Evolutionary conservation across 306 rosid genomes (phyloP).

Genomic region (Hippophae gyantsensis): DNA sequence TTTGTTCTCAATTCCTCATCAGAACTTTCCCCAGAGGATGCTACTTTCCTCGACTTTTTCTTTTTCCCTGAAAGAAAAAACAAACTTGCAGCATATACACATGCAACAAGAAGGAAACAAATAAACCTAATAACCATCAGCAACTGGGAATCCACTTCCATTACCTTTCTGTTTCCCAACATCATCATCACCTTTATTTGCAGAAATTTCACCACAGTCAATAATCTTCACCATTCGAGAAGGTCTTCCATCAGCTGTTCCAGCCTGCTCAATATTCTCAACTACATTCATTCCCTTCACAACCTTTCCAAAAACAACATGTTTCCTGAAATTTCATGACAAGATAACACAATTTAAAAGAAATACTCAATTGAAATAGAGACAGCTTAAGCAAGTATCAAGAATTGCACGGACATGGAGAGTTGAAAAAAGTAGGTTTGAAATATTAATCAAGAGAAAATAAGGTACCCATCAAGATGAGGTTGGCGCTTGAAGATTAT

Average conservation of each 20-base stretch:
- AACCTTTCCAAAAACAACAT: slow-evolving; percentile 91
- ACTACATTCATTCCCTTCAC: slow-evolving; percentile 59
- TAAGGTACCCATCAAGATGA: slow-evolving; percentile 81
- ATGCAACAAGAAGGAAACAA: background rate
- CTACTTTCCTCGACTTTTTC: slow-evolving; percentile 40
- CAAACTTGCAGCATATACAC: slow-evolving; percentile 9
- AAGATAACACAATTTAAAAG: background rate
- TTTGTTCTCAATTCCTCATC: slow-evolving; percentile 49
- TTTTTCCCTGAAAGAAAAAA: slow-evolving; percentile 46
- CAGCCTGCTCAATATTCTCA: slow-evolving; percentile 72
- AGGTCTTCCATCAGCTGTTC: slow-evolving; percentile 79
- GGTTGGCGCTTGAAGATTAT: slow-evolving; percentile 75
- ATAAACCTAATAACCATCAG: background rate
- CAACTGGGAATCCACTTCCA: background rate
- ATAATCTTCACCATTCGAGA: slow-evolving; percentile 56
- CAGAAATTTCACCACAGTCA: slow-evolving; percentile 73
- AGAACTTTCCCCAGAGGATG: slow-evolving; percentile 47
- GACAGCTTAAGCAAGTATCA: background rate
- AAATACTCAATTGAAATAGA: background rate
- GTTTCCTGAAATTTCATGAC: slow-evolving; percentile 53
- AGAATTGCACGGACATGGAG: slow-evolving; percentile 7
- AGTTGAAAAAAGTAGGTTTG: background rate
- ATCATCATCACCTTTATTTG: slow-evolving; percentile 28
- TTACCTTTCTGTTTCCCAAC: slow-evolving; percentile 71
- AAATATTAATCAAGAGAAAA: slow-evolving; percentile 10